Percentiles rank a stretch among this genome's conserved stretches.
Conservation (phyloP, 31 red algal genomes). For the Bonnemaisonia californica region DNA sequence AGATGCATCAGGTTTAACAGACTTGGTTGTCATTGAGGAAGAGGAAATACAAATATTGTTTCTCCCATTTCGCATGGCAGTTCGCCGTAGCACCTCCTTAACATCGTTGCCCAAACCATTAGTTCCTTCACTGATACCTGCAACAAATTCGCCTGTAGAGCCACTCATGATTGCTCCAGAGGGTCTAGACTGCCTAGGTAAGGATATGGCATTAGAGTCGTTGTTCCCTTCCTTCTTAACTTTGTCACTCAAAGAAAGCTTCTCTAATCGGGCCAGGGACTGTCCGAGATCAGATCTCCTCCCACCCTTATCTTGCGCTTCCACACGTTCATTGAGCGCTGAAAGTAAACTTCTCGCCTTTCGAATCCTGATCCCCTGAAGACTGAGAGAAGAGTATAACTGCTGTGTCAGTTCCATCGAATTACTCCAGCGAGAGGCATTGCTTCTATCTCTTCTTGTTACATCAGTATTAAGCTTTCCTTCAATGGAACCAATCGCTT, state of each 20-base stretch:
- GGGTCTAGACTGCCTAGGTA: background rate
- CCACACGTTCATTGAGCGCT: slow-evolving; percentile 18
- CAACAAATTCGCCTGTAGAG: too few relatives aligned
- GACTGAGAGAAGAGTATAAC: slow-evolving; percentile 53
- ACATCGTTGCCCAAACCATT: background rate
- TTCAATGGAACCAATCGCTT: slow-evolving; percentile 37
- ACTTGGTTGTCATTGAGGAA: too few relatives aligned
- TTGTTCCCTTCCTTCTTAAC: background rate
- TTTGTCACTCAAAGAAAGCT: slow-evolving; percentile 62
- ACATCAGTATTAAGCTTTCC: slow-evolving; percentile 2
- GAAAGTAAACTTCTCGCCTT: slow-evolving; percentile 37
- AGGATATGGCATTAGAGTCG: background rate
- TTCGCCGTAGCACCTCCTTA: background rate
- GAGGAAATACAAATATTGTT: background rate
- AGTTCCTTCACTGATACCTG: too few relatives aligned
- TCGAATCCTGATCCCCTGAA: slow-evolving; percentile 60
- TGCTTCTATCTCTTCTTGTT: background rate
- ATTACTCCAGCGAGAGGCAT: background rate
- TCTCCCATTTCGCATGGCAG: background rate
- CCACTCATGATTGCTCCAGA: background rate
- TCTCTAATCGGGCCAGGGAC: slow-evolving; percentile 67
- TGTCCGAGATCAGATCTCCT: slow-evolving; percentile 51
- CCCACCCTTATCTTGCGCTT: slow-evolving; percentile 43
- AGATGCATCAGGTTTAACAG: too few relatives aligned
- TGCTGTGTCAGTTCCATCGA: slow-evolving; percentile 32